Percentiles rank a stretch among this genome's conserved stretches.
Evolutionary conservation across 1,284 basidiomycete genomes (phyloP).

Genomic region (Cryptococcus sp.): DNA sequence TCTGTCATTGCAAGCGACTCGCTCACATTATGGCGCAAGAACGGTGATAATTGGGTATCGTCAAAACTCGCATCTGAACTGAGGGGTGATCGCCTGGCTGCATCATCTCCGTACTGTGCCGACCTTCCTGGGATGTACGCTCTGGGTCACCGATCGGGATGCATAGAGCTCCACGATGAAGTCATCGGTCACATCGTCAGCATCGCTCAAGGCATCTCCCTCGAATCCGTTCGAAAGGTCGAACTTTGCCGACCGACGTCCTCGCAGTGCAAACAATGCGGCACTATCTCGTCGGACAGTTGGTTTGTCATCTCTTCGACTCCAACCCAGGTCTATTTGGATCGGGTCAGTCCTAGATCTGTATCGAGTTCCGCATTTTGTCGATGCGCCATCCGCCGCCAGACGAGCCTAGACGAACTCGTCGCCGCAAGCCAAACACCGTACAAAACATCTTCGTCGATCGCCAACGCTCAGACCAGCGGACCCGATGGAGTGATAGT

Average conservation of each 20-base stretch:
- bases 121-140: slow-evolving; percentile 26
- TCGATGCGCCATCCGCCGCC: slow-evolving; percentile 29
- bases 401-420: slow-evolving; percentile 26
- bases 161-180: slow-evolving; percentile 40
- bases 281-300: slow-evolving; percentile 27
- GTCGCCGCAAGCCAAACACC: not conserved
- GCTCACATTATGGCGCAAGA: slow-evolving; percentile 10
- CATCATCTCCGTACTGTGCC: slow-evolving; percentile 10
- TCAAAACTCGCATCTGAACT: slow-evolving; percentile 3
- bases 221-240: slow-evolving; percentile 17
- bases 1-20: slow-evolving; percentile 1
- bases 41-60: slow-evolving; percentile 7
- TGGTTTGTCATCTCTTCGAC: slow-evolving; percentile 42
- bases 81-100: slow-evolving; percentile 21
- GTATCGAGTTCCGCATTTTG: slow-evolving; percentile 23
- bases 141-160: slow-evolving; percentile 39
- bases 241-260: slow-evolving; percentile 21
- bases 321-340: slow-evolving; percentile 28
- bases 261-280: slow-evolving; percentile 38
- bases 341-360: slow-evolving; percentile 29
- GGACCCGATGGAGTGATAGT: slow-evolving; percentile 8
- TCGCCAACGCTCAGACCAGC: not conserved
- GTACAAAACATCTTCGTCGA: not conserved
- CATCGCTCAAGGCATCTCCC: slow-evolving; percentile 2
- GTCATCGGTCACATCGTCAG: slow-evolving; percentile 19